These are phyloP conservation scores for Chaetomium fimeti DNA, from an alignment of 495 filamentous ascomycete genomes.

Conservation along the genomic window DNA sequence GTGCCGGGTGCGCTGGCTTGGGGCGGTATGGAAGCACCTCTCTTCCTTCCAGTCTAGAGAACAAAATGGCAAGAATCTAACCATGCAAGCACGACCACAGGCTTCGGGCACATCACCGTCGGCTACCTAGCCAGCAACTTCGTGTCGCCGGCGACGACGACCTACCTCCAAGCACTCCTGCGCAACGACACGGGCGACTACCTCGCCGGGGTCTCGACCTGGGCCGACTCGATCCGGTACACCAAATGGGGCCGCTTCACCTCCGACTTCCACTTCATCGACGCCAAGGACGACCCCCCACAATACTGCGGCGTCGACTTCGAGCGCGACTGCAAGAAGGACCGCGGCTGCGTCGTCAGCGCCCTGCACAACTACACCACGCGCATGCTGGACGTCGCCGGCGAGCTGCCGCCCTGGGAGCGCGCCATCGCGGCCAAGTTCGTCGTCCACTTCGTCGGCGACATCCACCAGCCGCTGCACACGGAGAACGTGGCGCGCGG, in stretches of 20 bases:
- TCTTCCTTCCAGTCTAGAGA: not conserved
- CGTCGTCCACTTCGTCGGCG: constrained; percentile 63
- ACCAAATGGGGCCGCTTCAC: constrained; percentile 57
- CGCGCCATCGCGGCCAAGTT: constrained; percentile 58
- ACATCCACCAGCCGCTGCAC: constrained; percentile 67
- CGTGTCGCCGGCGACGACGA: constrained; percentile 40
- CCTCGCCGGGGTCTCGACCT: constrained; percentile 60
- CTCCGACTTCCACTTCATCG: constrained; percentile 67
- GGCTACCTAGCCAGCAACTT: constrained; percentile 53
- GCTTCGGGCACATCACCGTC: constrained; percentile 61
- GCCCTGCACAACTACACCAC: constrained; percentile 61
- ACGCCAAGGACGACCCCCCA: constrained; percentile 65
- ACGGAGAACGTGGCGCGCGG: constrained; percentile 58
- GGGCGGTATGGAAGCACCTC: constrained; percentile 29
- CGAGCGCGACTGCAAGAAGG: constrained; percentile 58
- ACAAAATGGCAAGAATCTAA: not conserved
- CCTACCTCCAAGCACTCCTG: constrained; percentile 46
- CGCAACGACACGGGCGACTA: constrained; percentile 51
- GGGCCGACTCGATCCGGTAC: constrained; percentile 63
- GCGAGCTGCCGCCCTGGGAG: constrained; percentile 38
- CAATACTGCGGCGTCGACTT: constrained; percentile 57
- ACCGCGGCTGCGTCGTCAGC: constrained; percentile 59
- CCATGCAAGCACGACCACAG: constrained; percentile 24
- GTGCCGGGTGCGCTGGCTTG: constrained; percentile 29
- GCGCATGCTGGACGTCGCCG: constrained; percentile 46